Percentiles rank a stretch among this genome's conserved stretches.
phyloP scores from a whole-genome alignment of 352 stramenopile genomes.

The Globisporangium polare region DNA sequence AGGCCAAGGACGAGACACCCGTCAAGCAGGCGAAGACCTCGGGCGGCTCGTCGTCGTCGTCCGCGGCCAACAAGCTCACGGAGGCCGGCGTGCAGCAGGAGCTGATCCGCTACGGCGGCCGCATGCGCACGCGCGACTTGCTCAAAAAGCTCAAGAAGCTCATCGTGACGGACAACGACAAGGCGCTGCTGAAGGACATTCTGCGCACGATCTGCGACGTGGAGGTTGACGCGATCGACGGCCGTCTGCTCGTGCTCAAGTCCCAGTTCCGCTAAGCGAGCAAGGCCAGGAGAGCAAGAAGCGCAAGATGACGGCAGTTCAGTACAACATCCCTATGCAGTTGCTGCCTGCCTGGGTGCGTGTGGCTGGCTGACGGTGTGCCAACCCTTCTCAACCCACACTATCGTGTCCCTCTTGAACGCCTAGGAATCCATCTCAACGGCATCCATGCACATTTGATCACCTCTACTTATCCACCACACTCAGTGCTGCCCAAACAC shows the following conservation, averaged over 20 bases:
- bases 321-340: background rate
- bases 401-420: background rate
- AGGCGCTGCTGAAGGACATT: constrained; percentile 83
- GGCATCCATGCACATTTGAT: background rate
- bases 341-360: background rate
- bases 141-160: constrained; percentile 81
- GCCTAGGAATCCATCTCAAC: background rate
- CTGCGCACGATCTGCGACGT: constrained; percentile 85
- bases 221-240: constrained; percentile 82
- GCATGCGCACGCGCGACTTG: constrained; percentile 76
- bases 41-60: constrained; percentile 22
- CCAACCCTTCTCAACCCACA: background rate
- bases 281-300: background rate
- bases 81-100: constrained; percentile 82
- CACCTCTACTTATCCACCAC: background rate
- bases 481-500: background rate
- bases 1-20: constrained; percentile 42
- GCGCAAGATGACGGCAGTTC: background rate
- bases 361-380: background rate
- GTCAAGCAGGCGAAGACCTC: constrained; percentile 35
- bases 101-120: constrained; percentile 75
- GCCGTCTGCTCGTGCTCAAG: constrained; percentile 78
- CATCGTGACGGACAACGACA: constrained; percentile 77
- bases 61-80: constrained; percentile 50
- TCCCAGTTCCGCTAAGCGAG: constrained; percentile 77